Evolutionary conservation across 2,329 filamentous ascomycete genomes (phyloP).

Genomic region (Cladophialophora carrionii): DNA sequence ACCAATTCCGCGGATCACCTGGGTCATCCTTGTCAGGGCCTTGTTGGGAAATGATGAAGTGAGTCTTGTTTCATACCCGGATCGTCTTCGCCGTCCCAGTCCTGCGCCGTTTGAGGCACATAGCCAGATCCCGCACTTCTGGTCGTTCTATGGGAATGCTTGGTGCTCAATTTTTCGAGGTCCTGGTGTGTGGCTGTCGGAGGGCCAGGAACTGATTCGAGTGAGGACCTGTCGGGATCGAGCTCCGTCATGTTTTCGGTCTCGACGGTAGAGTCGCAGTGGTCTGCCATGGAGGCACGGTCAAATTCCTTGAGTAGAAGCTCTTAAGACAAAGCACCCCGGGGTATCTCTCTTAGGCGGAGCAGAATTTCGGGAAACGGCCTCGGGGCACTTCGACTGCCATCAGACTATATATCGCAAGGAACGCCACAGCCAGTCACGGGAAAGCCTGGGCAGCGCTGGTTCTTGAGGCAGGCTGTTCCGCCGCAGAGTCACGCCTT

Average conservation of each 20-base stretch:
- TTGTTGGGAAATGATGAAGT: neutral
- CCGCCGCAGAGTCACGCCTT: constrained; percentile 2
- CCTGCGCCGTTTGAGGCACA: constrained; percentile 38
- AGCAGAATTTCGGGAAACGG: neutral
- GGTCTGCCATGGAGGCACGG: constrained; percentile 19
- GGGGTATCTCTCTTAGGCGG: neutral
- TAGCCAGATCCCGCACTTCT: constrained; percentile 17
- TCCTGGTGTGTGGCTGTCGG: constrained; percentile 17
- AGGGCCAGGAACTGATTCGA: constrained; percentile 15
- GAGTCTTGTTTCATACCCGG: constrained; percentile 39
- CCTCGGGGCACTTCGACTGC: neutral
- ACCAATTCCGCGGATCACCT: constrained; percentile 65
- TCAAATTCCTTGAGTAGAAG: neutral
- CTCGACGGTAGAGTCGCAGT: neutral
- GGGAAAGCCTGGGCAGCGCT: neutral
- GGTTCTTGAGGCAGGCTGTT: neutral
- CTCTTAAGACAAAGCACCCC: neutral
- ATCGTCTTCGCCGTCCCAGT: constrained; percentile 64
- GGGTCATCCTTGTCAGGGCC: neutral
- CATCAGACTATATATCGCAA: neutral
- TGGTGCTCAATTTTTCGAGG: constrained; percentile 31
- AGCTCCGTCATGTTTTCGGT: constrained; percentile 22
- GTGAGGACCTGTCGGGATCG: constrained; percentile 23
- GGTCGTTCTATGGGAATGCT: constrained; percentile 17
- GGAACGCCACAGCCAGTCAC: neutral